Conservation (phyloP, 305 asterid genomes). For the Withania somnifera region DNA sequence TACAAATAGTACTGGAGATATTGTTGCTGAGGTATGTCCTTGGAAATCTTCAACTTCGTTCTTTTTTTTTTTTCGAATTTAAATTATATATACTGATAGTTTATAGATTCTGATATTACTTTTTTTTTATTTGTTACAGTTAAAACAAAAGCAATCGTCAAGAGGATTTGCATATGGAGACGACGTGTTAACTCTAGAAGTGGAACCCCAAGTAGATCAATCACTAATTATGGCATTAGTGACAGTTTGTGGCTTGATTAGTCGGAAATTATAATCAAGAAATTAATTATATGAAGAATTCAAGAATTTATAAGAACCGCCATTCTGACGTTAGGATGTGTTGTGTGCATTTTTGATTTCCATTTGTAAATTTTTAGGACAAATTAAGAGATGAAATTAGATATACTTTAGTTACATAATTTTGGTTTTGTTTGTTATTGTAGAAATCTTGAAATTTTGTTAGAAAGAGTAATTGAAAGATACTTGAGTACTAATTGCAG, state of each 20-base stretch:
- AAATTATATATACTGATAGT: background rate
- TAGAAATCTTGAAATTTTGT: background rate
- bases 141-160: constrained; percentile 26
- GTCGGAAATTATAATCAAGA: constrained; percentile 21
- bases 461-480: background rate
- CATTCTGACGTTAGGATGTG: constrained; percentile 1
- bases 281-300: background rate
- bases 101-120: background rate
- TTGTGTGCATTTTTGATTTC: background rate
- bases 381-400: background rate
- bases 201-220: constrained; percentile 41
- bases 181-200: constrained; percentile 37
- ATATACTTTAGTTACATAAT: background rate
- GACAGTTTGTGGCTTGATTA: constrained; percentile 33
- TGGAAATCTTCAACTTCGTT: background rate
- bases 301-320: background rate
- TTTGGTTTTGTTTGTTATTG: background rate
- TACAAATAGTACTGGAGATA: constrained; percentile 32
- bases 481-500: background rate
- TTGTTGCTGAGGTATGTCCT: constrained; percentile 56
- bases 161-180: constrained; percentile 37
- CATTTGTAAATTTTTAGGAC: background rate
- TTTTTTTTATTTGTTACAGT: background rate
- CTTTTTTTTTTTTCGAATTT: background rate
- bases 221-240: constrained; percentile 43